A percentile compares a stretch with the other conserved stretches of the same genome.
phyloP scores from a whole-genome alignment of 1,284 basidiomycete species.

The Phellinidium pouzarii region DNA sequence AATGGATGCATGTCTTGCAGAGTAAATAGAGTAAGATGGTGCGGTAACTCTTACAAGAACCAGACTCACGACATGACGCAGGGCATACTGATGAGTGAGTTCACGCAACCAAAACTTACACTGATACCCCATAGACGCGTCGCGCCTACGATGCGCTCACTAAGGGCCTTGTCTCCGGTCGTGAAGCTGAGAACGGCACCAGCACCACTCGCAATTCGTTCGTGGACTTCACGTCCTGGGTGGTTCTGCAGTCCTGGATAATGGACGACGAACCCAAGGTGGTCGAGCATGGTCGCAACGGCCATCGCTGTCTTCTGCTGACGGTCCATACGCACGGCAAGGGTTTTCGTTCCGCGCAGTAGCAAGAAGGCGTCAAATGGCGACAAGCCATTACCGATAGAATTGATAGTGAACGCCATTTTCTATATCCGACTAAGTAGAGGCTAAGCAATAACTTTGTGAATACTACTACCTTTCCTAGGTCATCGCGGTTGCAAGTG shows the following conservation, averaged over 20 bases:
- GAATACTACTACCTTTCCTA: conserved; percentile 62
- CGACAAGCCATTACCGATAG: conserved; percentile 94
- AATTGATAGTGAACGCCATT: conserved; percentile 90
- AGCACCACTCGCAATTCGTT: conserved; percentile 81
- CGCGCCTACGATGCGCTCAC: conserved; percentile 88
- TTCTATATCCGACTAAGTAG: conserved; percentile 38
- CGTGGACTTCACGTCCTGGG: conserved; percentile 82
- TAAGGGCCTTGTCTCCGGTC: conserved; percentile 86
- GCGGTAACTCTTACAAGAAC: conserved; percentile 12
- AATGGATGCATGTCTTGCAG: conserved; percentile 87
- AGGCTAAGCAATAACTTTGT: background rate
- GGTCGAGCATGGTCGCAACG: conserved; percentile 84
- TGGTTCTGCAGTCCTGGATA: conserved; percentile 89
- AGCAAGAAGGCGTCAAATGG: conserved; percentile 97
- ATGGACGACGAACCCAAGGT: conserved; percentile 87
- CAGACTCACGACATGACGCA: conserved; percentile 95
- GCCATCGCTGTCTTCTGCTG: conserved; percentile 82
- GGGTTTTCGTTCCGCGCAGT: conserved; percentile 92
- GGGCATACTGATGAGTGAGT: conserved; percentile 98
- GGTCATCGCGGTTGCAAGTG: conserved; percentile 86
- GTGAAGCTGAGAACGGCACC: conserved; percentile 95
- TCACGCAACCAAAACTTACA: conserved; percentile 97
- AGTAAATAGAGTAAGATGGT: conserved; percentile 17
- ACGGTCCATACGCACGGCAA: conserved; percentile 94
- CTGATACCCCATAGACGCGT: conserved; percentile 96